phyloP scores from a whole-genome alignment of 1,284 basidiomycete genomes.

The Trichosporon sp. region DNA sequence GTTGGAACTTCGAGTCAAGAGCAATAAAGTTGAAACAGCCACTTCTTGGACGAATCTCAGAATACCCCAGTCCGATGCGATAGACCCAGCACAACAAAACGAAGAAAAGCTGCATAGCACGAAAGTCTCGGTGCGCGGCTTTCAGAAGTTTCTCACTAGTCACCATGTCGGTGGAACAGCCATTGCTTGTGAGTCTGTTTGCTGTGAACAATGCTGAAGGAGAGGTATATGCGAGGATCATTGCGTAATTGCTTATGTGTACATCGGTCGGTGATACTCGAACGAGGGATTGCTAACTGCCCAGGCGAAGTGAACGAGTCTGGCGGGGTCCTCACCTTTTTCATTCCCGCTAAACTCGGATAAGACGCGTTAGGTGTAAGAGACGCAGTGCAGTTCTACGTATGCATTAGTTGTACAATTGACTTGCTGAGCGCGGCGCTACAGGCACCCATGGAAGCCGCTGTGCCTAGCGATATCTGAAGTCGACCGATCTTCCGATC shows the following conservation, averaged over 20 bases:
- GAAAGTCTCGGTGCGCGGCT: slow-evolving; percentile 66
- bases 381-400: not conserved
- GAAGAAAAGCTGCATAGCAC: slow-evolving; percentile 50
- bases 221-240: slow-evolving; percentile 75
- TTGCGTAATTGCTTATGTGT: slow-evolving; percentile 83
- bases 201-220: slow-evolving; percentile 1
- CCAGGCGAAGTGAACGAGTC: slow-evolving; percentile 66
- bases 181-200: slow-evolving; percentile 64
- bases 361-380: too few relatives aligned
- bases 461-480: too few relatives aligned
- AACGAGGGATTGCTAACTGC: not conserved
- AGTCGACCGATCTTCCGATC: not conserved
- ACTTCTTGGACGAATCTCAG: slow-evolving; percentile 72
- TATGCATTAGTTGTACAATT: too few relatives aligned
- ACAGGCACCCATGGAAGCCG: too few relatives aligned
- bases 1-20: slow-evolving; percentile 60
- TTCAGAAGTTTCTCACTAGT: slow-evolving; percentile 76
- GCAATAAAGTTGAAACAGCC: slow-evolving; percentile 67
- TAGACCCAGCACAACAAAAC: not conserved
- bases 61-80: slow-evolving; percentile 54
- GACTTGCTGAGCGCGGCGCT: too few relatives aligned
- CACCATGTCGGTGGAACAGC: slow-evolving; percentile 80
- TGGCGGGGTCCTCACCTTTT: slow-evolving; percentile 82
- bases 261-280: slow-evolving; percentile 57
- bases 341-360: slow-evolving; percentile 59